A percentile compares a stretch with the other conserved stretches of the same genome.
Evolutionary conservation across 805 yeast species (phyloP).

Genomic region (Cyberlindnera euphorbiiphila): DNA sequence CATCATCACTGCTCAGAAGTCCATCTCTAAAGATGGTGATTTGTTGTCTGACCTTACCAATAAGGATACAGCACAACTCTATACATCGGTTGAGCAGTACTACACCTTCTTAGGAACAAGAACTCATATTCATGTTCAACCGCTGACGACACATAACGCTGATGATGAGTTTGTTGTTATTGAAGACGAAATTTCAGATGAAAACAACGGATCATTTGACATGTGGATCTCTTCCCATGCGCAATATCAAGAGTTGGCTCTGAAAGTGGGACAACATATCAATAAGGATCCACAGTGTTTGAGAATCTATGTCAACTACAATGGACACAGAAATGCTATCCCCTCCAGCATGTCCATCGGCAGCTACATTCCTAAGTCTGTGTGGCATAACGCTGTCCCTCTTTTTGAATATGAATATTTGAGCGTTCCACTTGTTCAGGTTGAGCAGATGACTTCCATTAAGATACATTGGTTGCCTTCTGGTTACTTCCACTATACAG

Average conservation of each 20-base stretch:
- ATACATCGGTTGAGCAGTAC: constrained; percentile 39
- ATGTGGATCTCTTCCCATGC: constrained; percentile 68
- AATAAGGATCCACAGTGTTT: constrained; percentile 56
- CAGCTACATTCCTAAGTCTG: constrained; percentile 33
- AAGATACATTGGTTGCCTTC: constrained; percentile 69
- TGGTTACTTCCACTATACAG: constrained; percentile 66
- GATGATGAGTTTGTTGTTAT: constrained; percentile 48
- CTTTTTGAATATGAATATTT: constrained; percentile 72
- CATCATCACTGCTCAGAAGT: constrained; percentile 37
- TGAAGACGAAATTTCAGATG: constrained; percentile 30
- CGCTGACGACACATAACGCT: constrained; percentile 37
- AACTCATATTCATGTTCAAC: constrained; percentile 52
- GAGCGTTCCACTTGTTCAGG: constrained; percentile 67
- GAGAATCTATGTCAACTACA: constrained; percentile 60
- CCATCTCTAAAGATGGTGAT: constrained; percentile 25
- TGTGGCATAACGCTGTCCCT: constrained; percentile 33
- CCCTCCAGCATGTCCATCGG: constrained; percentile 32
- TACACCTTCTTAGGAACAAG: constrained; percentile 57
- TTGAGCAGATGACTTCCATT: constrained; percentile 69
- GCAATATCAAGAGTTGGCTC: constrained; percentile 55
- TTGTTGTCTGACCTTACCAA: constrained; percentile 3
- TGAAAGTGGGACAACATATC: constrained; percentile 52
- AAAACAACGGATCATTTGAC: constrained; percentile 35
- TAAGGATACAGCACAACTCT: constrained; percentile 29
- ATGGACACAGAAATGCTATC: constrained; percentile 53